These are phyloP conservation scores for Monosporozyma solicola DNA, from an alignment of 805 yeast genomes.

Conservation along the genomic window DNA sequence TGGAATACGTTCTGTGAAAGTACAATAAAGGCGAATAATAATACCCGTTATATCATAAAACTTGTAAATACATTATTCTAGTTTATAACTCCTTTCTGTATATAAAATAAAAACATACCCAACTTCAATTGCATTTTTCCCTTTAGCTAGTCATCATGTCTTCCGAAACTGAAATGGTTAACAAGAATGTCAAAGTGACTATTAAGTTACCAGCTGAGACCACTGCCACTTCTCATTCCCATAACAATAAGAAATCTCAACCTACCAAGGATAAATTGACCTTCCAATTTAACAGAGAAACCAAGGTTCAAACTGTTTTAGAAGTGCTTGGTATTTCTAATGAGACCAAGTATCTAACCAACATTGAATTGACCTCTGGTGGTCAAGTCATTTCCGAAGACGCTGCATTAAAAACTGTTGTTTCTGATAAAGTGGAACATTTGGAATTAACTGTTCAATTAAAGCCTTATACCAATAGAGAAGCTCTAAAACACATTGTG, in stretches of 20 bases:
- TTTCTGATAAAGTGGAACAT: constrained; percentile 12
- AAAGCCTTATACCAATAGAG: constrained; percentile 25
- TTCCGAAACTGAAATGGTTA: background rate
- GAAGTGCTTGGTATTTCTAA: constrained; percentile 22
- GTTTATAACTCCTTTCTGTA: background rate
- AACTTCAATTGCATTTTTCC: background rate
- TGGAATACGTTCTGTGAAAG: background rate
- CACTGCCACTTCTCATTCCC: constrained; percentile 1
- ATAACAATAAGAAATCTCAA: constrained; percentile 8
- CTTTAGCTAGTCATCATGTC: background rate
- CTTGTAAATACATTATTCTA: background rate
- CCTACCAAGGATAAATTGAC: constrained; percentile 11
- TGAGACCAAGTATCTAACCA: constrained; percentile 24
- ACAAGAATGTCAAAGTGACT: constrained; percentile 12
- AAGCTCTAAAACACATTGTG: constrained; percentile 25
- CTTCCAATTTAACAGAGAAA: constrained; percentile 20
- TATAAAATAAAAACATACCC: background rate
- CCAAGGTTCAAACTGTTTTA: constrained; percentile 19
- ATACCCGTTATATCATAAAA: background rate
- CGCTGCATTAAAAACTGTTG: constrained; percentile 6
- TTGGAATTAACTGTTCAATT: constrained; percentile 13
- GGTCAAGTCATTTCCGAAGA: constrained; percentile 14
- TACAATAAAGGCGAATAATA: background rate
- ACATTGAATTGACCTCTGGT: constrained; percentile 16
- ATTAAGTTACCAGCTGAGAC: constrained; percentile 13